Evolutionary conservation across 225 moss, liverwort and hornwort genomes (phyloP).

Genomic region (Straminergon stramineum): DNA sequence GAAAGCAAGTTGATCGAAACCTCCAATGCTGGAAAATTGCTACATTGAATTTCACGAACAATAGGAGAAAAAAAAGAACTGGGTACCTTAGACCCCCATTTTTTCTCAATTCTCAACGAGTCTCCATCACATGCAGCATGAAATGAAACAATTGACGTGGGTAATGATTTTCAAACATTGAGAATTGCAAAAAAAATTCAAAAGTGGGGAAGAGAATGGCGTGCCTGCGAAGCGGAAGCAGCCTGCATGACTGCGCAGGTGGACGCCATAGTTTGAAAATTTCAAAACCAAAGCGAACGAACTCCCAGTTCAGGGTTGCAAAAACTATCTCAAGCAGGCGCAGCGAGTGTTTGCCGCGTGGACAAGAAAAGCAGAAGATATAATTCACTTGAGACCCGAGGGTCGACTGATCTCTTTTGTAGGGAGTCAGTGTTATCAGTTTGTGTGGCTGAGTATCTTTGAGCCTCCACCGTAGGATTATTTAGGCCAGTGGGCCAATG

Average conservation of each 20-base stretch:
- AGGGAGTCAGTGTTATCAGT: not conserved
- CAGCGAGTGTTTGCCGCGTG: not conserved
- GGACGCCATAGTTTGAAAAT: slow-evolving; percentile 5
- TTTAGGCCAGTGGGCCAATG: not conserved
- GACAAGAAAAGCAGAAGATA: not conserved
- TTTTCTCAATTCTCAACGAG: not conserved
- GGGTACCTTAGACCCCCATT: not conserved
- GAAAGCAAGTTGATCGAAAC: not conserved
- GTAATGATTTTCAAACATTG: too few relatives aligned
- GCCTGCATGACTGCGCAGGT: slow-evolving; percentile 19
- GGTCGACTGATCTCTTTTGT: not conserved
- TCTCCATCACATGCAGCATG: not conserved
- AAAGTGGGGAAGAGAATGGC: not conserved
- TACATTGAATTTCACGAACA: not conserved
- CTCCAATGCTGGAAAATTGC: too few relatives aligned
- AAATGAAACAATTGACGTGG: too few relatives aligned
- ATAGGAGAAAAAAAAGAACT: not conserved
- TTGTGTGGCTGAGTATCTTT: not conserved
- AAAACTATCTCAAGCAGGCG: not conserved
- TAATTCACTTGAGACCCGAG: too few relatives aligned
- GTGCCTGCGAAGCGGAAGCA: slow-evolving; percentile 16
- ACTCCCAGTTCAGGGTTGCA: too few relatives aligned
- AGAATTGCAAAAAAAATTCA: not conserved
- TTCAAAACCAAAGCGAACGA: not conserved
- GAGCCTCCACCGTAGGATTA: not conserved